Base-by-base conservation (phyloP, 2,329 filamentous ascomycete species). In the Lasiodiplodia hormozganensis region DNA sequence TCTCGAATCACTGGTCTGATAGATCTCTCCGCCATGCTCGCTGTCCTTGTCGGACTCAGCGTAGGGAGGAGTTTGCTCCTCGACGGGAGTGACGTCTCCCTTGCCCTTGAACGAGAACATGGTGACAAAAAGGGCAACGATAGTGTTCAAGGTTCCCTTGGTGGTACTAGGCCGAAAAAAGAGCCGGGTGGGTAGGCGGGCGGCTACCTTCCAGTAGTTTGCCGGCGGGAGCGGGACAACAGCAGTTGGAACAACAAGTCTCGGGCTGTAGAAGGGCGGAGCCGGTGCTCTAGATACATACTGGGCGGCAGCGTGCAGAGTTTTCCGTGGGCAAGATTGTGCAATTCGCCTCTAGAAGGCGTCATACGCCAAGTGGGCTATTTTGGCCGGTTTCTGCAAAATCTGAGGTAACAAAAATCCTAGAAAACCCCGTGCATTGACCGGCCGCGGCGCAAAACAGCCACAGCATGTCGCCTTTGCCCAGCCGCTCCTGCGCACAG, bases 331-430 rank as follows among this genome's bases (percentile, higher is more conserved):
- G 43, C 7, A 14, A 52, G 56, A 68, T 68, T 62, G 66, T 68
- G 66, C 66, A 62, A 68, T 68, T 54, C 49, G 56, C 47, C 56
- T 62, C 11, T 62, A 25, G 21, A 68, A 68, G 66, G 66, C 66
- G 66, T 68, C 66, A 68, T 68, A 38, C 40, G 56, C 66, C 66
- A 68, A 62, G 66, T 68, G 66, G 66, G 66, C 57, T 47, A 47
- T 34, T 21, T 18, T 38, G 10, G 43, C 43, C 65, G 23, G 36
- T 60, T 67, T 67, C 49, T 60, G 65, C 56, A 68, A 68, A 60
- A 52, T 51, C 40, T 68, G 56, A 62, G 66, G 56, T 68, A 68
- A 68, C 57, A 23, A 34, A 58, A 60, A 58, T 23, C 38, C 65
- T 14, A 53, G 34, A 34, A 58, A 60, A 58, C 31, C 38, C 65